Conservation (phyloP, 495 filamentous ascomycete genomes). For the Penicillium manginii region DNA sequence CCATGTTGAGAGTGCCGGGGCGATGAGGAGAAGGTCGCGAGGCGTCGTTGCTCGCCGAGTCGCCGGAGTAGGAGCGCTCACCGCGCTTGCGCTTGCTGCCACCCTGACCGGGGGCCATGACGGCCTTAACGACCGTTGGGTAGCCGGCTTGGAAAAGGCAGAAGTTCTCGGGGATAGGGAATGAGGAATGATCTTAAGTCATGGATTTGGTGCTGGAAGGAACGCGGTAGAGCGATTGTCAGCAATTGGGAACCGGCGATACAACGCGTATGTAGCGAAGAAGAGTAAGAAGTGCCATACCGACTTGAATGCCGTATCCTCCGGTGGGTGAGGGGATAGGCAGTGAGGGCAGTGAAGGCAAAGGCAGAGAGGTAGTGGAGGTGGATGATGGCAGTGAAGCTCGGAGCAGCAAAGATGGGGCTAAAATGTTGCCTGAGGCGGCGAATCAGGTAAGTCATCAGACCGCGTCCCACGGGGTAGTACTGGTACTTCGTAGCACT, state of each 20-base stretch:
- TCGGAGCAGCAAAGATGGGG: slow-evolving; percentile 23
- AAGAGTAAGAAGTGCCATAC: slow-evolving; percentile 16
- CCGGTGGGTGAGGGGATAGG: background rate
- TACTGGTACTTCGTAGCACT: background rate
- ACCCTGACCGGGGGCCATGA: slow-evolving; percentile 56
- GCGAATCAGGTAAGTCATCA: slow-evolving; percentile 6
- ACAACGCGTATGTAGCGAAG: background rate
- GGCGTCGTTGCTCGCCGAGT: slow-evolving; percentile 52
- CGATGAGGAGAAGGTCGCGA: slow-evolving; percentile 67
- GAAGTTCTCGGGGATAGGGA: slow-evolving; percentile 27
- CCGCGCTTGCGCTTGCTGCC: slow-evolving; percentile 62
- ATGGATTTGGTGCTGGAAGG: slow-evolving; percentile 39
- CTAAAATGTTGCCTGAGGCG: slow-evolving; percentile 24
- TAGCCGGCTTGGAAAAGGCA: slow-evolving; percentile 34
- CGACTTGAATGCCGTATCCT: slow-evolving; percentile 14
- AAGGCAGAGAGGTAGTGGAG: slow-evolving; percentile 19
- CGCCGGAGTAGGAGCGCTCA: slow-evolving; percentile 56
- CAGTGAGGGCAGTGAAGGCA: slow-evolving; percentile 10
- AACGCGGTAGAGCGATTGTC: slow-evolving; percentile 6
- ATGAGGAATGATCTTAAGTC: slow-evolving; percentile 42
- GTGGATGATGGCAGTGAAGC: slow-evolving; percentile 26
- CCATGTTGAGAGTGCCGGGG: slow-evolving; percentile 61
- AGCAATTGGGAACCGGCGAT: slow-evolving; percentile 17
- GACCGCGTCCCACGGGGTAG: background rate
- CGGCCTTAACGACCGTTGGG: slow-evolving; percentile 22